Evolutionary conservation across 371 early-diverging fungal genomes (phyloP), one percentile per base, ranked within the genome.

Genomic region (Mucor irregularis): DNA sequence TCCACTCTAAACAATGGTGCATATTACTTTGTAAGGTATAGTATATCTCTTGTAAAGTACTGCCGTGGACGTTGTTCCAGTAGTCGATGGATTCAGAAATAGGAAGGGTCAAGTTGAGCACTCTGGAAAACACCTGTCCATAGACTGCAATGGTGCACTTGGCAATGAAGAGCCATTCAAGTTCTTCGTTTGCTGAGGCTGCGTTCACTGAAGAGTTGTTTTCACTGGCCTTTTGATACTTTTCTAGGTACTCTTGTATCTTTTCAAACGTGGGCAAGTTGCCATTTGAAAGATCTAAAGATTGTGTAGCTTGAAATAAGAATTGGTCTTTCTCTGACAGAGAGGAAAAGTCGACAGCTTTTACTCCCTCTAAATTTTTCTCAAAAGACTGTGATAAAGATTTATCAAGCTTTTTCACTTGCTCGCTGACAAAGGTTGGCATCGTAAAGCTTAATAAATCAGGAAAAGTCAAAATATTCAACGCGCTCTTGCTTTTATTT

Each of bases 41-140:
- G 45, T 81, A 62, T 0, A 67, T 44, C 49, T 82, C 75, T 52
- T 77, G 66, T 0, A 67, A 21, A 3, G 64, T 56, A 24, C 76
- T 83, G 21, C 79, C 80, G 33, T 82, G 77, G 40, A 85, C 73
- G 0, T 76, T 67, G 42, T 81, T 76, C 92, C 92, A 91, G 54
- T 89, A 90, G 26, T 76, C 64, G 25, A 90, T 81, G 29, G 88
- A 83, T 31, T 78, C 76, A 4, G 86, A 76, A 39, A 89, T 55
- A 1, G 87, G 87, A 29, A 89, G 64, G 5, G 86, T 86, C 3
- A 84, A 73, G 17, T 78, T 78, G 29, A 91, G 66, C 13, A 91
- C 66, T 5, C 70, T 71, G 29, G 81, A 73, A 16, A 89, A 66
- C 3, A 87, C 60, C 25, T 77, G 74, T 0, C 87, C 89, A 56